Base-by-base conservation (phyloP, 371 early-diverging fungal species). In the Mycotypha africana region DNA sequence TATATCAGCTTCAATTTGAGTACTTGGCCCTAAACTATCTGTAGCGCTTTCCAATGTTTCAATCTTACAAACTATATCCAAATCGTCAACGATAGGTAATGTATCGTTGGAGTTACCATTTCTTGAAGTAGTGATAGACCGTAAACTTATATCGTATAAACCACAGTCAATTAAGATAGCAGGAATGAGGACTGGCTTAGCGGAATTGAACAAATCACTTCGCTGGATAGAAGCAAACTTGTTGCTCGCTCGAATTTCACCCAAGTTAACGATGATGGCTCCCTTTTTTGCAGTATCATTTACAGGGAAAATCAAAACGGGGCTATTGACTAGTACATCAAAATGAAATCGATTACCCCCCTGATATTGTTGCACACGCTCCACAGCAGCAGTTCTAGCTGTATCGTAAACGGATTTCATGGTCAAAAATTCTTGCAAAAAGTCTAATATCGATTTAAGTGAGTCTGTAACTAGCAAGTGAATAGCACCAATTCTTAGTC, bases 361-460 rank as follows among this genome's bases (percentile, higher is more conserved):
- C 33, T 70, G 53, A 16, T 86, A 62, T 36, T 90, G 88, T 25
- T 77, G 71, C 0, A 92, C 91, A 24, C 84, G 79, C 43, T 91
- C 82, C 1, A 82, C 75, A 2, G 95, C 94, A 4, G 92, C 90
- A 21, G 72, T 69, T 8, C 95, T 71, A 2, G 97, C 97, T 5
- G 84, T 69, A 49, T 97, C 97, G 49, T 90, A 86, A 2, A 94
- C 66, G 14, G 77, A 73, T 41, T 94, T 90, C 93, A 97, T 93
- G 33, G 81, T 76, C 2, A 89, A 78, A 65, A 98, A 91, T 42
- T 88, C 78, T 37, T 71, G 74, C 19, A 89, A 72, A 55, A 81
- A 93, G 21, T 50, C 60, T 28, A 82, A 56, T 7, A 77, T 62
- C 5, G 62, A 67, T 38, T 63, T 63, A 2, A 82, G 55, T 6